Evolutionary conservation across 495 filamentous ascomycete species (phyloP).

Genomic region (Daldinia concentrica): DNA sequence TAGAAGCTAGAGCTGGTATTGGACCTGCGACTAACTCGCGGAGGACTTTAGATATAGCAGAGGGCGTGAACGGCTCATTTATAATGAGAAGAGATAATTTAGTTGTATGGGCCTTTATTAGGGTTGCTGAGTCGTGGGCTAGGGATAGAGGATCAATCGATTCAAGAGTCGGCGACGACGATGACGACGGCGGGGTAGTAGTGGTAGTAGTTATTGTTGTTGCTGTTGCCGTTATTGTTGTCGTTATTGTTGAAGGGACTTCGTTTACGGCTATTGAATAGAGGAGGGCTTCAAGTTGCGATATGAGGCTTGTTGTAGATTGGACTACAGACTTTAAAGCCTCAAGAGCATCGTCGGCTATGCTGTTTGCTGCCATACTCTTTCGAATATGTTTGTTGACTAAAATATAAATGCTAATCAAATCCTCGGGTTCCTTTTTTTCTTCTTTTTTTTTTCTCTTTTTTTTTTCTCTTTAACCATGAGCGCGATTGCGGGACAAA

Average conservation of each 20-base stretch:
- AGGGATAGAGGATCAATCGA: conserved; percentile 61
- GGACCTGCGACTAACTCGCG: conserved; percentile 70
- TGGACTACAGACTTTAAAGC: conserved; percentile 49
- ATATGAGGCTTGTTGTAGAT: conserved; percentile 46
- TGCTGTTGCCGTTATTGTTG: too few relatives aligned
- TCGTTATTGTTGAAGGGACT: background rate
- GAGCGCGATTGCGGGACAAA: background rate
- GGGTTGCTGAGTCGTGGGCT: conserved; percentile 66
- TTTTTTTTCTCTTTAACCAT: background rate
- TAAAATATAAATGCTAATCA: background rate
- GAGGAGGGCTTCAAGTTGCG: conserved; percentile 51
- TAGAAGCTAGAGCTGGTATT: conserved; percentile 75
- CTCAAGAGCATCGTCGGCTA: conserved; percentile 42
- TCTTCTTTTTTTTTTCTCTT: background rate
- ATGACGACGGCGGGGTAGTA: background rate
- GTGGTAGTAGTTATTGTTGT: background rate
- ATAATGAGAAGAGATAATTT: conserved; percentile 87
- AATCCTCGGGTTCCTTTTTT: too few relatives aligned
- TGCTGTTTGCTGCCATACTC: conserved; percentile 11
- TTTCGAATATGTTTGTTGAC: background rate
- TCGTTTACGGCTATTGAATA: conserved; percentile 40
- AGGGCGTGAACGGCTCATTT: conserved; percentile 82
- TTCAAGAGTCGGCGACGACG: conserved; percentile 8
- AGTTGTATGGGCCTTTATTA: conserved; percentile 82
- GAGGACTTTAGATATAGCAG: conserved; percentile 73